Conservation (phyloP, 306 rosid species). For the Phaseolus lunatus region DNA sequence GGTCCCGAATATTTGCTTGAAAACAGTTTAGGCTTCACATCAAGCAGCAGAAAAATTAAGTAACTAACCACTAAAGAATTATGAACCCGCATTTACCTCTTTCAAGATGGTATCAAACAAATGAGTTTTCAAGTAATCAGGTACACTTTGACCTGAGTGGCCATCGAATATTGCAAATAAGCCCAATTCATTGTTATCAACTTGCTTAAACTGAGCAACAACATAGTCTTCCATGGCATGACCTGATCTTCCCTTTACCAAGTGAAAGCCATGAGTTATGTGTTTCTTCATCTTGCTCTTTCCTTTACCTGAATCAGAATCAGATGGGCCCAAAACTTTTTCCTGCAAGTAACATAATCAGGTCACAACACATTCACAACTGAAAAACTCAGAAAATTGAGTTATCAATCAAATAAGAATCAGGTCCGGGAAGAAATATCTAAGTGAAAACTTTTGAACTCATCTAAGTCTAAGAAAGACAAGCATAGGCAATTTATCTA, state of each 20-base stretch:
- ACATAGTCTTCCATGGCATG: constrained; percentile 94
- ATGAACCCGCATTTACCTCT: constrained; percentile 62
- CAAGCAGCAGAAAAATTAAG: constrained; percentile 1
- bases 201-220: constrained; percentile 82
- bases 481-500: not conserved
- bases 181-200: constrained; percentile 80
- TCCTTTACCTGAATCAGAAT: constrained; percentile 94
- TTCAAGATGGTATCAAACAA: constrained; percentile 79
- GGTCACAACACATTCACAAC: constrained; percentile 4
- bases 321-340: constrained; percentile 75
- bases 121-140: constrained; percentile 75
- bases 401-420: no score
- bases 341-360: constrained; percentile 63
- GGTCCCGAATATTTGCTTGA: not conserved
- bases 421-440: not conserved
- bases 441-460: not conserved
- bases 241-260: constrained; percentile 81
- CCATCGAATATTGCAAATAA: constrained; percentile 97
- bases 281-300: constrained; percentile 91
- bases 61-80: not conserved
- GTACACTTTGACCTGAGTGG: constrained; percentile 81
- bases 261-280: constrained; percentile 84
- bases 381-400: not conserved
- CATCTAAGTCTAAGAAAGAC: not conserved
- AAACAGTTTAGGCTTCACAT: not conserved